These are phyloP conservation scores for Breviolum minutum DNA, from an alignment of 73 alveolate species.

Conservation along the genomic window DNA sequence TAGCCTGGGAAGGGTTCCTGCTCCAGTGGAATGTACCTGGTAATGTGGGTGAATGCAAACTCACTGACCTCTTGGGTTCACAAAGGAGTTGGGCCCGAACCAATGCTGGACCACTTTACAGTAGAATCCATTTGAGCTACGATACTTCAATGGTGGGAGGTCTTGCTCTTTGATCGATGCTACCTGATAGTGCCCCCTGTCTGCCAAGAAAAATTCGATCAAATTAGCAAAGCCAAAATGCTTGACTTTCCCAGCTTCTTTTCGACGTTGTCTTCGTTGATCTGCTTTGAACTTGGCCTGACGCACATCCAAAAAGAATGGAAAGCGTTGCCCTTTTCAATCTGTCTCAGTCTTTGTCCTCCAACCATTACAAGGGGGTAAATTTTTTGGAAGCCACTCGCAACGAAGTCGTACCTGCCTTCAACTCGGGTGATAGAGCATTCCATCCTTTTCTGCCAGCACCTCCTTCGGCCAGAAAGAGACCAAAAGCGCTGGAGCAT, in stretches of 20 bases:
- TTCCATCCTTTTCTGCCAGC: constrained; percentile 63
- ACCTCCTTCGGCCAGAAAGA: constrained; percentile 59
- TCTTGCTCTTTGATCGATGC: too few relatives aligned
- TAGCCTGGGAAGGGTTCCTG: too few relatives aligned
- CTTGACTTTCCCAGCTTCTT: neutral
- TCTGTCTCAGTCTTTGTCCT: neutral
- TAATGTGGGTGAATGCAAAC: too few relatives aligned
- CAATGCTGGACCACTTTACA: too few relatives aligned
- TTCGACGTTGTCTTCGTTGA: neutral
- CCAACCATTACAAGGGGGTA: neutral
- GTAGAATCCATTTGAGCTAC: too few relatives aligned
- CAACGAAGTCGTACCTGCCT: neutral
- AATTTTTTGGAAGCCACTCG: too few relatives aligned
- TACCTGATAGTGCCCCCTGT: too few relatives aligned
- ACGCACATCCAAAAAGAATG: neutral
- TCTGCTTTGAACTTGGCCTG: constrained; percentile 34
- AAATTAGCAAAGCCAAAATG: neutral
- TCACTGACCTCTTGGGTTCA: too few relatives aligned
- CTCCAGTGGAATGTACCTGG: too few relatives aligned
- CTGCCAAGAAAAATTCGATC: too few relatives aligned
- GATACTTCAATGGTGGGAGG: too few relatives aligned
- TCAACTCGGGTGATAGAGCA: neutral
- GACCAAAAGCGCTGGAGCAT: neutral
- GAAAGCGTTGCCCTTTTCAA: neutral
- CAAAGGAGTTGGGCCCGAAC: too few relatives aligned